Conservation (phyloP, 1,139 yeast species). For the Tardiomyces digboiensis region DNA sequence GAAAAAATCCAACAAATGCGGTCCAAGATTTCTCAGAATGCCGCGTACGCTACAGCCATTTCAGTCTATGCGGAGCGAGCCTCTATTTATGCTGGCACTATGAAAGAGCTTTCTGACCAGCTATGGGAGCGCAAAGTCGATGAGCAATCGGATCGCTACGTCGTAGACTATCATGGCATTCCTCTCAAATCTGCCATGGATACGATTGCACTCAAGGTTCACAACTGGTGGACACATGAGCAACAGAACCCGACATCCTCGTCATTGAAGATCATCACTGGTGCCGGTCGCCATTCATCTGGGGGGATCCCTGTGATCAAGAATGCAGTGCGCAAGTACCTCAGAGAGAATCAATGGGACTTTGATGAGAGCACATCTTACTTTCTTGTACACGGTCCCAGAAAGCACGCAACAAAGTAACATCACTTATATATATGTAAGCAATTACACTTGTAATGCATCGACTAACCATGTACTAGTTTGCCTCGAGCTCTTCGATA, state of each 20-base stretch:
- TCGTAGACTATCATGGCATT: conserved; percentile 21
- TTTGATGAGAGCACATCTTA: conserved; percentile 15
- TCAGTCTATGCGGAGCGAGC: not conserved
- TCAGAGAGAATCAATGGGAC: conserved; percentile 9
- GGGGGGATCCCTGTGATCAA: conserved; percentile 23
- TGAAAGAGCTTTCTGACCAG: not conserved
- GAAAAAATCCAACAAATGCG: not conserved
- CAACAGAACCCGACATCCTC: not conserved
- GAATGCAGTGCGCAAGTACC: conserved; percentile 17
- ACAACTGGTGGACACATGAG: conserved; percentile 13
- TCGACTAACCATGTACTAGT: not conserved
- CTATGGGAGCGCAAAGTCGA: conserved; percentile 4
- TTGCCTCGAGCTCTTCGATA: conserved; percentile 1
- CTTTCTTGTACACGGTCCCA: conserved; percentile 11
- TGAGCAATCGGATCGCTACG: conserved; percentile 9
- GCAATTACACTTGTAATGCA: not conserved
- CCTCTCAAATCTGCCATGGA: conserved; percentile 18
- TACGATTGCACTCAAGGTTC: conserved; percentile 12
- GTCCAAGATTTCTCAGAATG: not conserved
- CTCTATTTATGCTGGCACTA: not conserved
- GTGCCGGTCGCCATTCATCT: conserved; percentile 23
- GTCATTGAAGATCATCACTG: conserved; percentile 21
- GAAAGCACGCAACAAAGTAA: not conserved
- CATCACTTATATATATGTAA: not conserved
- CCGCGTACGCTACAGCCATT: not conserved